Evolutionary conservation across 176 grass and related monocot species (phyloP), one percentile per base, ranked within the genome.

Genomic region (Bonia amplexicaulis): DNA sequence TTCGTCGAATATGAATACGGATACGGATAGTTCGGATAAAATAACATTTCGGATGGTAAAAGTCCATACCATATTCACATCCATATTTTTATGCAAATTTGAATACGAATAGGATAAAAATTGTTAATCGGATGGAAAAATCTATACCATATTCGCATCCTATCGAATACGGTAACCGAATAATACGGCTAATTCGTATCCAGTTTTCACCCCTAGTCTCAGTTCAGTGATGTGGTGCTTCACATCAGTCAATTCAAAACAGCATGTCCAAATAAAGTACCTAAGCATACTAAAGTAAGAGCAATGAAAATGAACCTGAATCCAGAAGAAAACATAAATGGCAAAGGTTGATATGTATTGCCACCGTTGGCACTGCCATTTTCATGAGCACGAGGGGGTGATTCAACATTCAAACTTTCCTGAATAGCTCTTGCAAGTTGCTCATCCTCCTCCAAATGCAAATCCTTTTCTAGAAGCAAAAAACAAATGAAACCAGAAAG

Each of bases 391-490:
- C 5, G 74, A 90, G 85, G 89, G 60, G 96, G 93, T 26, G 93
- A 89, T 63, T 92, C 91, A 65, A 85, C 81, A 86, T 94, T 94
- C 70, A 99, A 80, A 87, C 97, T 99, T 89, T 96, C 93, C 69
- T 99, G 91, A 77, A 96, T 92, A 87, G 97, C 96, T 91, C 90
- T 99, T 79, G 97, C 97, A 76, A 99, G 93, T 86, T 85, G 93
- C 62, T 99, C 97, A 89, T 96, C 97, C 53, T 99, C 93, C 69
- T 99, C 93, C 60, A 96, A 89, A 88, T 90, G 94, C 41, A 82
- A 54, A 49, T 92, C 69, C 82, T 92, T 91, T 71, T 87, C 93
- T 99, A 81, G 61, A 74, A 81, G 74, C 49, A 77, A 77, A n/a
- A 91, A 76, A 76, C 51, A 77, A 84, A 85, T 52, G 16, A 71